phyloP scores from a whole-genome alignment of 148 eudicot genomes.

The Limonium bicolor region DNA sequence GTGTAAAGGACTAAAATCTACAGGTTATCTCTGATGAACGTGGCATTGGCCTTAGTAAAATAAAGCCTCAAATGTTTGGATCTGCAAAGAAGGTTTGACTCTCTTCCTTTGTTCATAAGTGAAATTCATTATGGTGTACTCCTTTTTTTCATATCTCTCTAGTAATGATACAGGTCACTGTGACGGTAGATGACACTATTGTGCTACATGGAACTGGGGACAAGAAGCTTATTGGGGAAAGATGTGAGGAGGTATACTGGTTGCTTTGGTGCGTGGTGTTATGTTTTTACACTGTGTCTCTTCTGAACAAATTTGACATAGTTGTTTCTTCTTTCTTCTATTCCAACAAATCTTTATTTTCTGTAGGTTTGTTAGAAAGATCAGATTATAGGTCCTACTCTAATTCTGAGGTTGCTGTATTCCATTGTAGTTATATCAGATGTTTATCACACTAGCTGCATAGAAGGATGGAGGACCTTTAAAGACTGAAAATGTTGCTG shows the following conservation, averaged over 20 bases:
- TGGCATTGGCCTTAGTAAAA: conserved; percentile 54
- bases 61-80: conserved; percentile 72
- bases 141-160: conserved; percentile 3
- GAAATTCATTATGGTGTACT: background rate
- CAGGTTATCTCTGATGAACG: conserved; percentile 81
- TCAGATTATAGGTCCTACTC: background rate
- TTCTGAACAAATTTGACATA: no score
- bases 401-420: background rate
- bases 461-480: no score
- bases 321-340: no score
- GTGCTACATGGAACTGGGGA: conserved; percentile 79
- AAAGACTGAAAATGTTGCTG: no score
- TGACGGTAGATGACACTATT: conserved; percentile 82
- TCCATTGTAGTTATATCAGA: background rate
- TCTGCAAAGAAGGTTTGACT: conserved; percentile 72
- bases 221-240: conserved; percentile 75
- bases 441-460: background rate
- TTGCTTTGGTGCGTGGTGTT: conserved; percentile 1
- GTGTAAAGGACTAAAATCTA: conserved; percentile 5
- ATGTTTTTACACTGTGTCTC: no score
- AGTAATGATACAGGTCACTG: conserved; percentile 41
- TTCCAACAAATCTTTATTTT: background rate
- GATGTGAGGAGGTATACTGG: conserved; percentile 77
- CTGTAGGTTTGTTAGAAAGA: background rate
- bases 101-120: background rate